A percentile compares a stretch with the other conserved stretches of the same genome.
Conservation (phyloP, 805 yeast genomes). For the Yarrowia yakushimensis region DNA sequence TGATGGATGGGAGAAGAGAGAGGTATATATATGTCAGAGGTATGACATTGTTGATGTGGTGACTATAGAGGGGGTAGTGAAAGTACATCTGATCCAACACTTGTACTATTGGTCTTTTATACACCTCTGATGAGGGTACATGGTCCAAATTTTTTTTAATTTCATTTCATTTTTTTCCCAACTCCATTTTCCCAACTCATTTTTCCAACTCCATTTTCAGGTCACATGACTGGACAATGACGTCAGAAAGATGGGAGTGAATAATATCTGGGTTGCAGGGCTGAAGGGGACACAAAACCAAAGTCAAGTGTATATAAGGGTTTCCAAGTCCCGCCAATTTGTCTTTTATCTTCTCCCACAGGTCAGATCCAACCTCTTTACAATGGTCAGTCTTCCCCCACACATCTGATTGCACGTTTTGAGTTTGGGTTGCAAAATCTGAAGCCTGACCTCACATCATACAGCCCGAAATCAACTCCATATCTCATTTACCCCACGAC, state of each 20-base stretch:
- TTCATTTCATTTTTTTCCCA: too few relatives aligned
- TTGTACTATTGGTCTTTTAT: too few relatives aligned
- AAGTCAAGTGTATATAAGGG: not conserved
- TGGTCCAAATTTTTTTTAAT: too few relatives aligned
- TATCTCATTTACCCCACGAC: not conserved
- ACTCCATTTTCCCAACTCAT: not conserved
- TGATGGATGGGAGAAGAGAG: not conserved
- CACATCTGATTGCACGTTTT: constrained; percentile 23
- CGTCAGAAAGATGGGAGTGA: not conserved
- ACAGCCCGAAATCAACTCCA: constrained; percentile 2
- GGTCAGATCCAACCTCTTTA: not conserved
- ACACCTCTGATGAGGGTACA: too few relatives aligned
- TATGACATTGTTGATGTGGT: too few relatives aligned
- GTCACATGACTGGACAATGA: constrained; percentile 22
- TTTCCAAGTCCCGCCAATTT: not conserved
- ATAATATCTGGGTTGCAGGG: not conserved
- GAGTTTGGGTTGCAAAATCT: constrained; percentile 22
- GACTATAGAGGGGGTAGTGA: too few relatives aligned
- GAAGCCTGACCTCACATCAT: constrained; percentile 22
- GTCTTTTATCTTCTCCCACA: not conserved
- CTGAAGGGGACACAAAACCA: not conserved
- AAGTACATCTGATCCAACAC: not conserved
- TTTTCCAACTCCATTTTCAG: too few relatives aligned
- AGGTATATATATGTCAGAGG: not conserved
- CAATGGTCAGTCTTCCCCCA: not conserved